Evolutionary conservation across 768 basidiomycete genomes (phyloP).

Genomic region (Termitomyces sp.): DNA sequence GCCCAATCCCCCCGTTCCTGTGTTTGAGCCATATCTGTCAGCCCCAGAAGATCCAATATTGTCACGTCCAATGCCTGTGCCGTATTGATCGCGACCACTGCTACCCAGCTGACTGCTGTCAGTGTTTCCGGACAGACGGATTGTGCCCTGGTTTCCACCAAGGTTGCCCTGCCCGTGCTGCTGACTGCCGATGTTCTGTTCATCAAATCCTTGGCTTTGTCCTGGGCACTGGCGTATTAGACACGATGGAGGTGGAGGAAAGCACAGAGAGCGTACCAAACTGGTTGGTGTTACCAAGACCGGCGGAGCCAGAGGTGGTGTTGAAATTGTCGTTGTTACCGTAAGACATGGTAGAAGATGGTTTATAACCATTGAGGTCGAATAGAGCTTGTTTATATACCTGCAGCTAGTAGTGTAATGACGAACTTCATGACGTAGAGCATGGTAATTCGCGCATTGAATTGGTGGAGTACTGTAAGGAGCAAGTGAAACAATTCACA

Average conservation of each 20-base stretch:
- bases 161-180: not conserved
- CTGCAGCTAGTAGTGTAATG: not conserved
- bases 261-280: not conserved
- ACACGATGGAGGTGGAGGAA: no score
- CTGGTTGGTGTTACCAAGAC: conserved; percentile 1
- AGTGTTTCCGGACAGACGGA: not conserved
- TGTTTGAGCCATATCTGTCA: conserved; percentile 6
- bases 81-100: not conserved
- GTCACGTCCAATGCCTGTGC: conserved; percentile 1
- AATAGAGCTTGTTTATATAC: conserved; percentile 5
- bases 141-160: not conserved
- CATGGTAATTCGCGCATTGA: not conserved
- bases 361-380: not conserved
- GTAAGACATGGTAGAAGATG: conserved; percentile 12
- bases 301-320: conserved; percentile 5
- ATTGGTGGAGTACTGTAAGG: conserved; percentile 4
- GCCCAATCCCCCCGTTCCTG: conserved; percentile 2
- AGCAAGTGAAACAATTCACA: not conserved
- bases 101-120: not conserved
- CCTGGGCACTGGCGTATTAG: not conserved
- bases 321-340: conserved; percentile 7
- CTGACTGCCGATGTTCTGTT: not conserved
- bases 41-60: conserved; percentile 10
- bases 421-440: conserved; percentile 8
- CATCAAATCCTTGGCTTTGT: conserved; percentile 2